phyloP scores from a whole-genome alignment of 2,329 filamentous ascomycete species.

The Beauveria pseudobassiana region DNA sequence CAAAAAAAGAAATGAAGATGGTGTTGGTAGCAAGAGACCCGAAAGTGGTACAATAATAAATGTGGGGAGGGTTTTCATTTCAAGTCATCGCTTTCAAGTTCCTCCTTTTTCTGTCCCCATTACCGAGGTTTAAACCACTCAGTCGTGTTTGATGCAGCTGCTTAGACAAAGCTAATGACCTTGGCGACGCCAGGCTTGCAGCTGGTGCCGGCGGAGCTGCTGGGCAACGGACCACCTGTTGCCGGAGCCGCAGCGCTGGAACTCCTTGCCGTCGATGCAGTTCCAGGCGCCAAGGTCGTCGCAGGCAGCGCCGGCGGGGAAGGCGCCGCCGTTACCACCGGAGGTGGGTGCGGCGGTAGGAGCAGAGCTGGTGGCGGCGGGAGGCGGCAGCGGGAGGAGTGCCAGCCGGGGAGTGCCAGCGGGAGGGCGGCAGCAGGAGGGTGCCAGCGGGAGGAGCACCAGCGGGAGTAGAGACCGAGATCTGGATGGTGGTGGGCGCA shows the following conservation, averaged over 20 bases:
- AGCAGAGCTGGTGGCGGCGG: constrained; percentile 17
- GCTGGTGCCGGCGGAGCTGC: constrained; percentile 43
- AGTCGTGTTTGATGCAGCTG: background rate
- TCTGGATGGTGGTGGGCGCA: constrained; percentile 3
- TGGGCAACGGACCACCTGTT: constrained; percentile 40
- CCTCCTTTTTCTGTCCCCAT: background rate
- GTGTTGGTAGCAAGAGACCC: background rate
- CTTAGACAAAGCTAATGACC: constrained; percentile 17
- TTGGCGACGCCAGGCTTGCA: constrained; percentile 31
- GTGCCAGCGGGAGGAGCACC: constrained; percentile 6
- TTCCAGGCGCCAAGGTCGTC: constrained; percentile 49
- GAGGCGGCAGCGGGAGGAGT: background rate
- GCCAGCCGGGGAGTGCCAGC: constrained; percentile 18
- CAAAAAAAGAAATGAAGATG: background rate
- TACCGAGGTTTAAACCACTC: background rate
- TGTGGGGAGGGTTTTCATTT: background rate
- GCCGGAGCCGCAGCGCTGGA: constrained; percentile 57
- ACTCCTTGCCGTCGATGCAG: constrained; percentile 47
- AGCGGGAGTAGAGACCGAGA: background rate
- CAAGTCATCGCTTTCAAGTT: background rate
- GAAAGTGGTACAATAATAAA: background rate
- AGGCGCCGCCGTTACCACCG: constrained; percentile 15
- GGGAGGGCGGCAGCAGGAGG: background rate
- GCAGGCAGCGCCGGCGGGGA: constrained; percentile 37
- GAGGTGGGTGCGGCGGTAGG: constrained; percentile 7